Evolutionary conservation across 208 protist species (phyloP), one percentile per base, ranked within the genome.

Genomic region (Porcisia hertigi): DNA sequence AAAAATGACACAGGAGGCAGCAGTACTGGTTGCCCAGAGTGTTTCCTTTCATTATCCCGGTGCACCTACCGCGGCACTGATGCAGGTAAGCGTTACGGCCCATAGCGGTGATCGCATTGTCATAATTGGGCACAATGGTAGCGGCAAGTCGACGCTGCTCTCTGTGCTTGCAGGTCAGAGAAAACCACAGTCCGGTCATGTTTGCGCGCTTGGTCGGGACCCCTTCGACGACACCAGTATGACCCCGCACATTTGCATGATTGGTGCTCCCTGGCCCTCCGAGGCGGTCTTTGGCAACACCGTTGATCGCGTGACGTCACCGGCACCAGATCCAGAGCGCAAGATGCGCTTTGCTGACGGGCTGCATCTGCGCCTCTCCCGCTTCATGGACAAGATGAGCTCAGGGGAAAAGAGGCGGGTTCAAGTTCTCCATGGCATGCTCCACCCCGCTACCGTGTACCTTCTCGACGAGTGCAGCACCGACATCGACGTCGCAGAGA

Each of bases 91-190:
- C 69, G 52, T 97, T 53, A 62, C 23, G 3, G 65, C 93, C 3
- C 47, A 84, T 63, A 62, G 77, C 36, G 91, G 93, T 25, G 86
- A 89, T 47, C 90, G 98, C 36, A 90, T 99, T 65, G 88, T 98
- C 20, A 70, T 99, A 11, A 89, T 99, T 43, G 98, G 98, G 36
- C 88, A 90, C 65, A 99, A 99, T 80, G 98, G 98, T 39, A 92
- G 96, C 43, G 98, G 98, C 75, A 99, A 99, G 81, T 98, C 94
- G 5, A 99, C 98, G 20, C 88, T 99, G 53, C 92, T 99, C 49
- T 97, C 94, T 30, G 71, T 99, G 11, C 65, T 99, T 18, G 90
- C 85, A 4, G 96, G 96, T 45, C 88, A 92, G 16, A 85, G 93
- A 0, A 87, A 90, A 63, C 86, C 95, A 59, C 76, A 69, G n/a